These are phyloP conservation scores for Apiotrichum brassicae DNA, from an alignment of 1,284 basidiomycete genomes.

Conservation along the genomic window DNA sequence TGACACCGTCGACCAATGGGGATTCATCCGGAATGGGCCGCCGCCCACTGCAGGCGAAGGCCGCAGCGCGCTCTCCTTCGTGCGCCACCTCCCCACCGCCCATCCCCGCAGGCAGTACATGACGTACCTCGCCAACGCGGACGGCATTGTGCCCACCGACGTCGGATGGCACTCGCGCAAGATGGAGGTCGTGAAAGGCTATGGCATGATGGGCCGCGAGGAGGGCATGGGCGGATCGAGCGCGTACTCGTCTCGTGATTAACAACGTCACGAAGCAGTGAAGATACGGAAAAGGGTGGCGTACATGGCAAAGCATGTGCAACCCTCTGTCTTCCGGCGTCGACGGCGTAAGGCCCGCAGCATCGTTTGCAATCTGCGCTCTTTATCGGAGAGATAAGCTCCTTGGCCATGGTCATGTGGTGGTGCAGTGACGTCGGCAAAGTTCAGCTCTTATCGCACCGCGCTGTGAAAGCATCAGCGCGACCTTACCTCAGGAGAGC, in stretches of 20 bases:
- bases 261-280: too few species aligned
- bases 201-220: conserved; percentile 85
- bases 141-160: conserved; percentile 80
- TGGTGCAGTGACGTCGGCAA: too few species aligned
- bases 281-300: too few species aligned
- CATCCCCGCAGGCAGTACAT: conserved; percentile 66
- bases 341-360: too few species aligned
- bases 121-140: conserved; percentile 66
- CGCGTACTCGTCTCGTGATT: conserved; percentile 78
- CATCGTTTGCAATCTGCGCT: too few species aligned
- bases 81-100: conserved; percentile 34
- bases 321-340: too few species aligned
- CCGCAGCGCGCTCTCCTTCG: conserved; percentile 21
- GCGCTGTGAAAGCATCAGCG: too few species aligned
- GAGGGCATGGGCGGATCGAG: conserved; percentile 90
- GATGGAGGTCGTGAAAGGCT: conserved; percentile 90
- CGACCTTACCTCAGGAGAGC: too few species aligned
- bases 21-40: conserved; percentile 5
- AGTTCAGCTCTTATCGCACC: too few species aligned
- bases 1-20: conserved; percentile 11
- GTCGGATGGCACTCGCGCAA: conserved; percentile 94
- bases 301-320: too few species aligned
- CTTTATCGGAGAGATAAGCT: too few species aligned
- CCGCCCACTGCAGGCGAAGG: conserved; percentile 4
- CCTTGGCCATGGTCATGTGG: too few species aligned